Evolutionary conservation across 441 rosid species (phyloP).

Genomic region (Erysimum cheiri): DNA sequence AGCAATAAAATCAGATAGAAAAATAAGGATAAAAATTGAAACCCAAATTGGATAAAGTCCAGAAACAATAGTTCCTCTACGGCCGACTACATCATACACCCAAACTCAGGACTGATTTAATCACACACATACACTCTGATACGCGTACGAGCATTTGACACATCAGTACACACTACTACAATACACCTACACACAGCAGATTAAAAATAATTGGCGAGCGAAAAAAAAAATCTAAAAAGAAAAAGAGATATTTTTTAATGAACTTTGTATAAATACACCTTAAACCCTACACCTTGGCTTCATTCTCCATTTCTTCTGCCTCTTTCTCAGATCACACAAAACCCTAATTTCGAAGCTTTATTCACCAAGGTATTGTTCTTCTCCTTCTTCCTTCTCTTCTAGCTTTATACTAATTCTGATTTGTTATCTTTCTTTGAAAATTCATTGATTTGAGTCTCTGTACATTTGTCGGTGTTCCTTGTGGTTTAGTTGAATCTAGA

Average conservation of each 20-base stretch:
- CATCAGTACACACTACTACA: neutral
- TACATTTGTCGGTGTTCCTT: neutral
- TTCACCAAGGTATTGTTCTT: no score
- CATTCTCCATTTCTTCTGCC: constrained; percentile 27
- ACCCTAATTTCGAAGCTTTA: constrained; percentile 31
- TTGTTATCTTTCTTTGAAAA: neutral
- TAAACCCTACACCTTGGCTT: constrained; percentile 49
- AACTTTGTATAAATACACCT: constrained; percentile 25
- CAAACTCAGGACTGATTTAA: neutral
- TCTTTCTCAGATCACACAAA: constrained; percentile 23
- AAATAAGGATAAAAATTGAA: no score
- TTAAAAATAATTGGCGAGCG: neutral
- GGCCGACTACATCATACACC: neutral
- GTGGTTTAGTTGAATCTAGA: neutral
- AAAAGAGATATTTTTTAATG: constrained; percentile 22
- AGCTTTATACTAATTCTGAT: neutral
- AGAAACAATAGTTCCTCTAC: neutral
- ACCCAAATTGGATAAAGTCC: no score
- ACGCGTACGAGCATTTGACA: neutral
- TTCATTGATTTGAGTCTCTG: neutral
- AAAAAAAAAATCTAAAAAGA: neutral
- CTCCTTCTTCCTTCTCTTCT: no score
- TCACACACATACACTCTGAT: neutral
- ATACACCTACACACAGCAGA: neutral
- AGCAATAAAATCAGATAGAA: no score